phyloP scores from a whole-genome alignment of 805 yeast species.

The Scheffersomyces ergatensis region DNA sequence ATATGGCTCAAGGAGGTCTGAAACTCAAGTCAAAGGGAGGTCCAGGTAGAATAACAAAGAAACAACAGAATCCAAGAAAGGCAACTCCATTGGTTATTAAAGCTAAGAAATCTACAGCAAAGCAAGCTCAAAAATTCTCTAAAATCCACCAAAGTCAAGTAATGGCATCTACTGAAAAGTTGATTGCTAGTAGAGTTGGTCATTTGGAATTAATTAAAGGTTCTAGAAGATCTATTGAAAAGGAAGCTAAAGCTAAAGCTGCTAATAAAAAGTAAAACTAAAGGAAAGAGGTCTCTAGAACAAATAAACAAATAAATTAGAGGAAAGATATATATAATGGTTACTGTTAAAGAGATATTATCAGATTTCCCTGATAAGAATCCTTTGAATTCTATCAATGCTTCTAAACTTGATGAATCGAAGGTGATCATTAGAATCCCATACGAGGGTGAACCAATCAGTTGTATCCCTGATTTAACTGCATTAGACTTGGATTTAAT shows the following conservation, averaged over 20 bases:
- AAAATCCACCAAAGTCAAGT: conserved; percentile 57
- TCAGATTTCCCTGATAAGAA: conserved; percentile 12
- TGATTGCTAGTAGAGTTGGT: conserved; percentile 87
- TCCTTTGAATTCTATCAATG: too few species aligned
- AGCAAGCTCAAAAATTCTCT: conserved; percentile 48
- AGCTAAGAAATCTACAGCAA: conserved; percentile 57
- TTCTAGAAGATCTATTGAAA: conserved; percentile 79
- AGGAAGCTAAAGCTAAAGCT: conserved; percentile 41
- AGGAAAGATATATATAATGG: too few species aligned
- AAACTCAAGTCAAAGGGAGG: conserved; percentile 49
- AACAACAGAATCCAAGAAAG: conserved; percentile 61
- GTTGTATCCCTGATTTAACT: conserved; percentile 18
- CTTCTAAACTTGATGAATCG: too few species aligned
- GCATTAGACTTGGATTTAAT: conserved; percentile 27
- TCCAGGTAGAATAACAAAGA: conserved; percentile 58
- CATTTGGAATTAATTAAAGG: conserved; percentile 91
- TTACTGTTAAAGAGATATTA: conserved; percentile 11
- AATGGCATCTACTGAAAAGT: conserved; percentile 70
- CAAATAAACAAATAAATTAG: conserved; percentile 1
- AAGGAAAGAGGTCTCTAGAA: too few species aligned
- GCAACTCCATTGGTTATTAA: conserved; percentile 70
- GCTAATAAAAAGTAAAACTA: conserved; percentile 1
- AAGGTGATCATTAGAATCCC: conserved; percentile 2
- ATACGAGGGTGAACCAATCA: not conserved
- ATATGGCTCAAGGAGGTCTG: conserved; percentile 75